Conservation (phyloP, 2,329 filamentous ascomycete species). For the Apiospora sp. region DNA sequence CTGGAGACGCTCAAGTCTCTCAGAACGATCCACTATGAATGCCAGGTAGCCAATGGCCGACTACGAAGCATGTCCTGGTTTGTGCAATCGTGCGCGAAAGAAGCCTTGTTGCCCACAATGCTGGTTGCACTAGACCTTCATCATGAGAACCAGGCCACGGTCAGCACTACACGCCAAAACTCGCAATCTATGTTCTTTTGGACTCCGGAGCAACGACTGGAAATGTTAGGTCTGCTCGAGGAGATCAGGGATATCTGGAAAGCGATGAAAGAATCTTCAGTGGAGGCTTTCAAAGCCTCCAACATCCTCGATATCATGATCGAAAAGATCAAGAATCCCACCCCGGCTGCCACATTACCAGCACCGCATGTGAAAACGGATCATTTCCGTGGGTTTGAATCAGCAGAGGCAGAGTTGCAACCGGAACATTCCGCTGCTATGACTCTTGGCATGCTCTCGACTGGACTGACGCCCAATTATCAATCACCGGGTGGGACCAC, state of each 20-base stretch:
- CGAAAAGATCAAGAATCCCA: slow-evolving; percentile 71
- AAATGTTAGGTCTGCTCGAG: slow-evolving; percentile 80
- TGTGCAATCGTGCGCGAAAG: slow-evolving; percentile 79
- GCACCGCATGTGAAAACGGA: slow-evolving; percentile 34
- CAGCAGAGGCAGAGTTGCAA: slow-evolving; percentile 35
- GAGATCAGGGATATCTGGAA: slow-evolving; percentile 82
- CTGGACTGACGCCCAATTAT: slow-evolving; percentile 45
- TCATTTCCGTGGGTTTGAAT: slow-evolving; percentile 9
- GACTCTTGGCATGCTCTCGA: slow-evolving; percentile 52
- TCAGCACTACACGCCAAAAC: slow-evolving; percentile 49
- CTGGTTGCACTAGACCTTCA: slow-evolving; percentile 85
- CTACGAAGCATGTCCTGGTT: slow-evolving; percentile 80
- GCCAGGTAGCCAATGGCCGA: slow-evolving; percentile 70
- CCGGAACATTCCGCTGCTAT: slow-evolving; percentile 52
- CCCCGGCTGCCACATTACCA: slow-evolving; percentile 32
- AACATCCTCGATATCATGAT: slow-evolving; percentile 85
- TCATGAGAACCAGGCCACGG: slow-evolving; percentile 64
- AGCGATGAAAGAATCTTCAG: slow-evolving; percentile 75
- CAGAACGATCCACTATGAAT: slow-evolving; percentile 77
- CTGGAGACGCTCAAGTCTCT: slow-evolving; percentile 83
- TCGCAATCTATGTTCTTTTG: slow-evolving; percentile 61
- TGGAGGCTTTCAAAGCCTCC: slow-evolving; percentile 90
- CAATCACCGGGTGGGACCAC: slow-evolving; percentile 49
- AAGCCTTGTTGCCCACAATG: slow-evolving; percentile 88
- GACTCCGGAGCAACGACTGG: slow-evolving; percentile 67